Conservation (phyloP, 768 basidiomycete genomes). For the Piloderma croceum region DNA sequence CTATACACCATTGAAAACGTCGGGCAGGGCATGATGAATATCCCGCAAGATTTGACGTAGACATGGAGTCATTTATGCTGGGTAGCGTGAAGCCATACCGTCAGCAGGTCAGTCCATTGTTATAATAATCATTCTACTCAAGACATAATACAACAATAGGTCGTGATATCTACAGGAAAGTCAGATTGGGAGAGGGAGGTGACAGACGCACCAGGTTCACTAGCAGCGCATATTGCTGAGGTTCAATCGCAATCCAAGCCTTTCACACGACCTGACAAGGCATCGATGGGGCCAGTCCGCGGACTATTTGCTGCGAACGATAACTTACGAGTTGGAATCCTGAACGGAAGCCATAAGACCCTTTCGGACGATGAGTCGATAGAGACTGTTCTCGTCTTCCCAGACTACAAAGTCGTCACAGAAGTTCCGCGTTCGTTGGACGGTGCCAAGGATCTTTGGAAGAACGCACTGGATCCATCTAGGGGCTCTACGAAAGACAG, state of each 20-base stretch:
- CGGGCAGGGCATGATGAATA: slow-evolving; percentile 66
- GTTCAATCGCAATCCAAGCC: no score
- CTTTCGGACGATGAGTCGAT: slow-evolving; percentile 56
- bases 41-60: slow-evolving; percentile 66
- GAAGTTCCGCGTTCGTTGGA: slow-evolving; percentile 58
- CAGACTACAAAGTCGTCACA: slow-evolving; percentile 83
- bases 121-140: background rate
- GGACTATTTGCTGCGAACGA: slow-evolving; percentile 59
- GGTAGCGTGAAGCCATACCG: slow-evolving; percentile 81
- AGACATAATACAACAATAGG: no score
- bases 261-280: background rate
- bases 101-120: slow-evolving; percentile 67
- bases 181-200: slow-evolving; percentile 85
- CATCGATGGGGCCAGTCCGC: slow-evolving; percentile 18
- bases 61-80: slow-evolving; percentile 77
- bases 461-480: slow-evolving; percentile 53
- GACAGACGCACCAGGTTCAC: slow-evolving; percentile 60
- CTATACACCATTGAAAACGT: slow-evolving; percentile 14
- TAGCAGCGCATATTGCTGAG: slow-evolving; percentile 53
- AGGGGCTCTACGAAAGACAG: slow-evolving; percentile 42
- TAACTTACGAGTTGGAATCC: slow-evolving; percentile 55
- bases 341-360: slow-evolving; percentile 80
- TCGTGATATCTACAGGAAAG: slow-evolving; percentile 87
- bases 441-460: slow-evolving; percentile 70
- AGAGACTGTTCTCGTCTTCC: slow-evolving; percentile 84